Conservation (phyloP, 495 filamentous ascomycete genomes). For the Talaromyces proteolyticus region DNA sequence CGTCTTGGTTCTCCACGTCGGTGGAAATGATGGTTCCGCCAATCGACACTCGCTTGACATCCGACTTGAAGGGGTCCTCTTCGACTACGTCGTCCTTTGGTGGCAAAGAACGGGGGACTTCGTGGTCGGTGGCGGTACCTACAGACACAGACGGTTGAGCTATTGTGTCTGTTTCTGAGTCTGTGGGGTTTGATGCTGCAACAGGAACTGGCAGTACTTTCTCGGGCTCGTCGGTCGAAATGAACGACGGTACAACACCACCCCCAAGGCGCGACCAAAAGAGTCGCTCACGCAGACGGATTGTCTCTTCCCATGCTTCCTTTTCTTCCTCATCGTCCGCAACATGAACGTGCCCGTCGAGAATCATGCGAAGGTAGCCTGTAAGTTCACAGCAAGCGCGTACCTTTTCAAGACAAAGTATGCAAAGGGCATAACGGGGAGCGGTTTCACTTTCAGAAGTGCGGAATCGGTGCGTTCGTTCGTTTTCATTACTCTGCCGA, state of each 20-base stretch:
- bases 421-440: slow-evolving; percentile 83
- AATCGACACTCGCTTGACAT: not conserved
- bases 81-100: not conserved
- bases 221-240: slow-evolving; percentile 13
- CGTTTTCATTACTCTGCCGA: slow-evolving; percentile 59
- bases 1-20: not conserved
- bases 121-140: not conserved
- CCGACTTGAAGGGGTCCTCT: not conserved
- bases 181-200: not conserved
- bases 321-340: slow-evolving; percentile 73
- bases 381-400: slow-evolving; percentile 88
- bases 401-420: slow-evolving; percentile 77
- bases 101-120: slow-evolving; percentile 1
- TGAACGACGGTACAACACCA: slow-evolving; percentile 69
- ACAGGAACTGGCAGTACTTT: slow-evolving; percentile 1
- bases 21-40: not conserved
- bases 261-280: slow-evolving; percentile 93
- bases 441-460: slow-evolving; percentile 79
- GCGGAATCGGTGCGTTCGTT: slow-evolving; percentile 82
- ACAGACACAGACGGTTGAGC: not conserved
- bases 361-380: slow-evolving; percentile 80
- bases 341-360: slow-evolving; percentile 77
- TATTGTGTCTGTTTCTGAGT: not conserved
- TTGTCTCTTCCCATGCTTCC: slow-evolving; percentile 89
- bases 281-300: slow-evolving; percentile 84